Base-by-base conservation (phyloP, 148 eudicot genomes). In the Vaccinium darrowii region DNA sequence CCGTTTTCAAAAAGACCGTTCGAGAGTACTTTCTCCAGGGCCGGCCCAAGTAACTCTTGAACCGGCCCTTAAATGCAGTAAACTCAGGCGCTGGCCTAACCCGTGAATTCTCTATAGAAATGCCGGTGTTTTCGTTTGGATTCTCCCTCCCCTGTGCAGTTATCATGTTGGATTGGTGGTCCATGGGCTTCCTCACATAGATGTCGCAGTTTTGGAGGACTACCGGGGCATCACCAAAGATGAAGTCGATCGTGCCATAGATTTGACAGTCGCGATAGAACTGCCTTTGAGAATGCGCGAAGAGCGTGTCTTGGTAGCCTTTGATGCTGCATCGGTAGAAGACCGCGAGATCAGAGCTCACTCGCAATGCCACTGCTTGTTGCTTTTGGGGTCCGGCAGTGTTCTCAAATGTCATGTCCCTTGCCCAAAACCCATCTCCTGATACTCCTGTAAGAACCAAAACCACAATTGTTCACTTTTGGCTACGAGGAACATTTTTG, bases 1-100 rank as follows among this genome's bases (percentile, higher is more conserved):
- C 85, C 8, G 94, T 92, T 83, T 89, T 90, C 25, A 90, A n/a
- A 13, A 94, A 73, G 15, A 94, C 91, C 0, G 94, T 92, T 82
- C 95, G 92, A 0, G 98, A 92, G 67, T 90, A 92, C 81, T 84
- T 86, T 81, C 86, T 92, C 98, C 98, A 93, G 1, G 98, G 98
- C 73, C 95, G 79, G 2, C 97, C 97, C 36, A 95, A 69, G 84
- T 84, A 95, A 43, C 83, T 92, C 85, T 77, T 87, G 84, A 89
- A 84, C 13, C 62, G 86, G 9, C 87, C 86, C 67, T 52, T 83
- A 3, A 88, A 87, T 8, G 85, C 76, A 30, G 12, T 43, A 0
- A 92, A 77, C 15, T 91, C 95, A 0, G 88, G 86, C 27, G 91
- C 86, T 10, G 95, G 87, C 39, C n/a, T 18, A 1, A 95, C 84